Conservation (phyloP, 306 rosid genomes). For the Mucuna pruriens region DNA sequence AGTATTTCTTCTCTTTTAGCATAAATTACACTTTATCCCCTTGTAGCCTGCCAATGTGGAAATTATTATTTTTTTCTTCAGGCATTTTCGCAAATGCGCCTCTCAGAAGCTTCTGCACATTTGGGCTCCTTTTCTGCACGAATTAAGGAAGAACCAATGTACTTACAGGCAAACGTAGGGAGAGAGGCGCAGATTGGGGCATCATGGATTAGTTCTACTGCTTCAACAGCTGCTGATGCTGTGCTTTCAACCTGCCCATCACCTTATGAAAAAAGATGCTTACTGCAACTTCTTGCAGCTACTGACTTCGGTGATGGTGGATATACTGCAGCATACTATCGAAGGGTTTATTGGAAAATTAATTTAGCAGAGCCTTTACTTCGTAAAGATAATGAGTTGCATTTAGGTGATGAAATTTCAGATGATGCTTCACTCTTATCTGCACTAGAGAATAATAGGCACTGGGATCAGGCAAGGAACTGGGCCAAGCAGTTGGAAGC, state of each 20-base stretch:
- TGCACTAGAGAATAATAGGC: constrained; percentile 82
- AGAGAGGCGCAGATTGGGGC: constrained; percentile 69
- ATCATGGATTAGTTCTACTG: constrained; percentile 90
- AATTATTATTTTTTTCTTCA: constrained; percentile 37
- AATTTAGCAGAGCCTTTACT: constrained; percentile 89
- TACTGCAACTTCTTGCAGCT: constrained; percentile 90
- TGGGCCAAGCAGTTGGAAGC: constrained; percentile 98
- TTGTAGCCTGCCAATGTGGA: neutral
- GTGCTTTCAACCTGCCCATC: constrained; percentile 92
- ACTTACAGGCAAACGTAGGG: constrained; percentile 64
- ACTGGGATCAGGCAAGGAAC: constrained; percentile 96
- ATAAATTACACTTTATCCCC: neutral
- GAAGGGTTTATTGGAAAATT: constrained; percentile 82
- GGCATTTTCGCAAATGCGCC: constrained; percentile 98
- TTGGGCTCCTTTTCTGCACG: constrained; percentile 95
- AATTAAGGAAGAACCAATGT: constrained; percentile 79
- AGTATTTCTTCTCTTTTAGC: neutral
- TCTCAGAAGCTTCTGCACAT: constrained; percentile 94
- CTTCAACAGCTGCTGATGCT: constrained; percentile 88
- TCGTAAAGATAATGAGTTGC: constrained; percentile 67
- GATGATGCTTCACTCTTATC: constrained; percentile 89
- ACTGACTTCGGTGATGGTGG: constrained; percentile 98
- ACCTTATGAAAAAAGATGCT: constrained; percentile 94
- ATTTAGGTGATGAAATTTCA: constrained; percentile 73
- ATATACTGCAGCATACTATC: constrained; percentile 65